Percentiles rank a stretch among this genome's conserved stretches.
phyloP scores from a whole-genome alignment of 2,329 filamentous ascomycete species.

The Fusarium sp. region DNA sequence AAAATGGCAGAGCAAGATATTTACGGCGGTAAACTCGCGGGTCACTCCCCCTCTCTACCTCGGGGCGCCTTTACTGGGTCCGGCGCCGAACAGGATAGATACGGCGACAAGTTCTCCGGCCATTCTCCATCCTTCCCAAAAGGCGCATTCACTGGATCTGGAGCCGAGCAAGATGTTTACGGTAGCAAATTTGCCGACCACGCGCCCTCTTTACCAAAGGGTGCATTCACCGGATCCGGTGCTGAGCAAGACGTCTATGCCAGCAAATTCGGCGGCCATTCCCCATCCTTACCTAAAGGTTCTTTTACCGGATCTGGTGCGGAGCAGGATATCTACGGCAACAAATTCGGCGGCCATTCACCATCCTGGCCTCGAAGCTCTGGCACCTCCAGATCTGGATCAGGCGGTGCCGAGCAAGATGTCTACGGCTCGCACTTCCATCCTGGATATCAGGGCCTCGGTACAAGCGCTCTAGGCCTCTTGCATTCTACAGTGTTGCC shows the following conservation, averaged over 20 bases:
- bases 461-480: conserved; percentile 15
- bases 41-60: neutral
- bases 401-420: conserved; percentile 15
- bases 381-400: neutral
- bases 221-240: neutral
- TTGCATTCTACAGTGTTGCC: conserved; percentile 16
- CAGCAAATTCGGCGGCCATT: neutral
- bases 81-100: neutral
- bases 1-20: conserved; percentile 27
- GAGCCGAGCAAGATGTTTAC: conserved; percentile 17
- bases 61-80: neutral
- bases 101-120: neutral
- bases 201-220: neutral
- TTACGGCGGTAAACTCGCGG: conserved; percentile 7
- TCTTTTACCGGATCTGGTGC: neutral
- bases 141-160: conserved; percentile 1
- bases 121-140: neutral
- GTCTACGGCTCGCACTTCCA: conserved; percentile 25
- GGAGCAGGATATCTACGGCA: conserved; percentile 4
- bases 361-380: neutral
- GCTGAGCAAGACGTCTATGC: conserved; percentile 4
- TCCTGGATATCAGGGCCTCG: conserved; percentile 11
- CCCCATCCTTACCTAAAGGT: neutral
- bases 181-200: neutral
- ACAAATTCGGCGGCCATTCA: neutral